These are phyloP conservation scores for Berberis thunbergii DNA, from an alignment of 164 flowering plant genomes.

Conservation along the genomic window DNA sequence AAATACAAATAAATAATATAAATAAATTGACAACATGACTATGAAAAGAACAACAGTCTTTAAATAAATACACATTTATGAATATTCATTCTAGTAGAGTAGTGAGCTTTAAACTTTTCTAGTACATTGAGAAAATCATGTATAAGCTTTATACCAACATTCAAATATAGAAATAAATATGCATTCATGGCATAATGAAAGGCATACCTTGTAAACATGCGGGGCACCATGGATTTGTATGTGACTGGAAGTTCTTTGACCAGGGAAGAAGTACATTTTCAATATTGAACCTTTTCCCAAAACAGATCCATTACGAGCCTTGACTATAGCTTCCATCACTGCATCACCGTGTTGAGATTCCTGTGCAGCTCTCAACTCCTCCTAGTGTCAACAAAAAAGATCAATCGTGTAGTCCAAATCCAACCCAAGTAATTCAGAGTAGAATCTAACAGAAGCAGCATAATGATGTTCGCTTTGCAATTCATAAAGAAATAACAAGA, in stretches of 20 bases:
- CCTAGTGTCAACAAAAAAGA: conserved; percentile 32
- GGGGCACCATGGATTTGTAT: conserved; percentile 92
- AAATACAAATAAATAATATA: too few species aligned
- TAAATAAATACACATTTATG: too few species aligned
- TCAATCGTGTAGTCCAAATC: neutral
- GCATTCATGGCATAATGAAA: neutral
- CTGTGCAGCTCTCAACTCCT: conserved; percentile 68
- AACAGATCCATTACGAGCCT: conserved; percentile 85
- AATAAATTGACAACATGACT: too few species aligned
- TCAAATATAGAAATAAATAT: neutral
- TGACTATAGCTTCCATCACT: conserved; percentile 85
- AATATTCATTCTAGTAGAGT: too few species aligned
- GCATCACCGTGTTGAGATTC: conserved; percentile 93
- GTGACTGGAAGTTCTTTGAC: conserved; percentile 84
- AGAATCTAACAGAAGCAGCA: neutral
- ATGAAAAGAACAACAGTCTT: too few species aligned
- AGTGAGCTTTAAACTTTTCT: too few species aligned
- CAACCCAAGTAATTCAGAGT: neutral
- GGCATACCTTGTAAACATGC: conserved; percentile 72
- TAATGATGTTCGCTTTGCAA: neutral
- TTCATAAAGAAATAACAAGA: conserved; percentile 14
- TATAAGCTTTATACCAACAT: neutral
- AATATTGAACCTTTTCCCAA: conserved; percentile 87
- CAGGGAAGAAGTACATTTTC: conserved; percentile 96
- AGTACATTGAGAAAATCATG: too few species aligned